phyloP scores from a whole-genome alignment of 202 grass and related monocot genomes.

The Brachypodium distachyon region DNA sequence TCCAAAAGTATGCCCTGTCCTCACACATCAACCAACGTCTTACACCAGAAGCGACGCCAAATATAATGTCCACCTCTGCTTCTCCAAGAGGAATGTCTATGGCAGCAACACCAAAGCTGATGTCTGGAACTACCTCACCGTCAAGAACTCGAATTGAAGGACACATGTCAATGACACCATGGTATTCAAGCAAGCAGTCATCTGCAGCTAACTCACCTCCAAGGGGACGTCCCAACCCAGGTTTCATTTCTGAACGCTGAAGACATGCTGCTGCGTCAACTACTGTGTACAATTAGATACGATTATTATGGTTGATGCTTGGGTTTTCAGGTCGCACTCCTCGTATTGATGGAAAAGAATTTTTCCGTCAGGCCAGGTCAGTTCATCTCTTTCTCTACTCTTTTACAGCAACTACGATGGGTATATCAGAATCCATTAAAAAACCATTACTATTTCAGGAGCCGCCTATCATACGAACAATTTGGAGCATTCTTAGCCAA shows the following conservation, averaged over 20 bases:
- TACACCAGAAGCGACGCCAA: slow-evolving; percentile 42
- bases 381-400: slow-evolving; percentile 8
- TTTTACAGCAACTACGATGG: not conserved
- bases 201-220: slow-evolving; percentile 80
- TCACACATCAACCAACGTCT: slow-evolving; percentile 33
- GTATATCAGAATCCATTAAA: not conserved
- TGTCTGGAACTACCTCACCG: slow-evolving; percentile 59
- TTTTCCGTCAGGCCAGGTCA: slow-evolving; percentile 90
- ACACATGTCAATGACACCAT: slow-evolving; percentile 79
- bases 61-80: slow-evolving; percentile 45
- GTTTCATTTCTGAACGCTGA: slow-evolving; percentile 22
- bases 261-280: not conserved
- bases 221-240: slow-evolving; percentile 54
- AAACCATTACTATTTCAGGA: slow-evolving; percentile 42
- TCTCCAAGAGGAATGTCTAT: slow-evolving; percentile 63
- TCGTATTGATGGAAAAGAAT: slow-evolving; percentile 93
- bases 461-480: slow-evolving; percentile 86
- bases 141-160: slow-evolving; percentile 54
- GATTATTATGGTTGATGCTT: slow-evolving; percentile 5
- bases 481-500: slow-evolving; percentile 95
- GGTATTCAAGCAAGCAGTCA: slow-evolving; percentile 90
- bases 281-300: not conserved
- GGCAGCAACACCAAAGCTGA: slow-evolving; percentile 56
- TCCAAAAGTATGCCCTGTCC: slow-evolving; percentile 34
- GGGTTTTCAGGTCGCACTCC: slow-evolving; percentile 70